These are phyloP conservation scores for Exobasidium rhododendri DNA, from an alignment of 1,284 basidiomycete species.

Conservation along the genomic window DNA sequence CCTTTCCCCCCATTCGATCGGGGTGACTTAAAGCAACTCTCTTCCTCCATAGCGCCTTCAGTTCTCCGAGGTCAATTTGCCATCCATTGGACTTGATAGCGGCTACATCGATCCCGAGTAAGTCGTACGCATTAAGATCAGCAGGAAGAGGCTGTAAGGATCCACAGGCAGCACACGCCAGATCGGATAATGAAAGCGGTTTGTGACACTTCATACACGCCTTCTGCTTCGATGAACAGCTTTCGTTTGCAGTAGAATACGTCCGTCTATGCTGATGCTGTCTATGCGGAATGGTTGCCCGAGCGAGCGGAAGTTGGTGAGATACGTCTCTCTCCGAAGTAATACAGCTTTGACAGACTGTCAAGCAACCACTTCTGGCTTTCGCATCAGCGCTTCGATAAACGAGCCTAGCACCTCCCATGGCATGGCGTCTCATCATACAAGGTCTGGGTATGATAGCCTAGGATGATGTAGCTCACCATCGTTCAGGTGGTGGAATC, in stretches of 20 bases:
- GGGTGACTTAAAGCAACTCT: slow-evolving; percentile 48
- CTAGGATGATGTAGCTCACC: too few species aligned
- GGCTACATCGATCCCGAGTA: slow-evolving; percentile 34
- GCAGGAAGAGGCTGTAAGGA: slow-evolving; percentile 38
- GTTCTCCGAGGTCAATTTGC: slow-evolving; percentile 30
- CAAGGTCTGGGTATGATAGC: too few species aligned
- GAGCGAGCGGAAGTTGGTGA: too few species aligned
- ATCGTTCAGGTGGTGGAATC: too few species aligned
- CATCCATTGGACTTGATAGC: slow-evolving; percentile 34
- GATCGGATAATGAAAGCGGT: neutral
- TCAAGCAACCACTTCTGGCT: too few species aligned
- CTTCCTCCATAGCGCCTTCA: slow-evolving; percentile 45
- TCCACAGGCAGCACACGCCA: slow-evolving; percentile 20
- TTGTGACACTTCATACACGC: neutral
- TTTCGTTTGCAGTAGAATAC: too few species aligned
- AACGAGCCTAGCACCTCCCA: too few species aligned
- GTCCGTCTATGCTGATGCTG: neutral
- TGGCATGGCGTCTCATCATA: too few species aligned
- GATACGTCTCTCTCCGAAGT: too few species aligned
- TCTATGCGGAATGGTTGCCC: too few species aligned
- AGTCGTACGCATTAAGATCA: slow-evolving; percentile 39
- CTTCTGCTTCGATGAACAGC: neutral
- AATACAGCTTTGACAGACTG: too few species aligned
- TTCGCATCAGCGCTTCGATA: too few species aligned
- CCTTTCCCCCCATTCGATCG: slow-evolving; percentile 42